Base-by-base conservation (phyloP, 2,329 filamentous ascomycete species). In the Venturia oleaginea region DNA sequence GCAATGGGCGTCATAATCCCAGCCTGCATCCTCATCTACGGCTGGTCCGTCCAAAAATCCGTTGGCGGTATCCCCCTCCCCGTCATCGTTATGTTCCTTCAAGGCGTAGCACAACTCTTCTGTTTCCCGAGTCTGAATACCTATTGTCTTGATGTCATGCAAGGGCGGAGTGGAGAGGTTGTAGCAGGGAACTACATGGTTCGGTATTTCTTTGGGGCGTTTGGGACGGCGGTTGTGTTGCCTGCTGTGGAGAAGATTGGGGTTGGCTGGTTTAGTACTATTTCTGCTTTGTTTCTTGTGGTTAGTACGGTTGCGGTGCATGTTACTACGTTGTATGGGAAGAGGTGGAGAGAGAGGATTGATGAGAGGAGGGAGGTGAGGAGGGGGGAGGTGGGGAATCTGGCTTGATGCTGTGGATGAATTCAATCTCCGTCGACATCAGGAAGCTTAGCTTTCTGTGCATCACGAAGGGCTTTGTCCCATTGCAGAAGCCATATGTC, bases 111-210 rank as follows among this genome's bases (percentile, higher is more conserved):
- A 0, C 88, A 92, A 73, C 77, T 92, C 6, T 89, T 91, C 71
- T 89, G 87, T 69, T 92, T 91, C 70, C 88, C 88, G 0, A 85
- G 83, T 59, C 73, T 92, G 67, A 92, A 92, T 72, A 90, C 89
- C 0, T 92, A 94, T 75, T 92, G 89, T 72, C 76, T 94, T 48
- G 90, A 94, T 72, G 89, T 93, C 15, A 91, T 92, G 86, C 88
- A 88, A 68, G 80, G 80, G 1, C 79, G 83, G 37, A 85, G 85
- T 54, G 84, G 87, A 3, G 90, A 94, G 71, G 88, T 93, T 3
- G 84, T 91, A 54, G 89, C 89, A 0, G 88, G 89, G 0, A 94
- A 93, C 73, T 94, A 92, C 73, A 85, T 91, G 70, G 79, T 90
- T 61, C 81, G 90, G 6, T 94, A 93, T 73, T 71, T 91, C 6